Evolutionary conservation across 179 eudicot genomes (phyloP).

Genomic region (Beta lomatogona): DNA sequence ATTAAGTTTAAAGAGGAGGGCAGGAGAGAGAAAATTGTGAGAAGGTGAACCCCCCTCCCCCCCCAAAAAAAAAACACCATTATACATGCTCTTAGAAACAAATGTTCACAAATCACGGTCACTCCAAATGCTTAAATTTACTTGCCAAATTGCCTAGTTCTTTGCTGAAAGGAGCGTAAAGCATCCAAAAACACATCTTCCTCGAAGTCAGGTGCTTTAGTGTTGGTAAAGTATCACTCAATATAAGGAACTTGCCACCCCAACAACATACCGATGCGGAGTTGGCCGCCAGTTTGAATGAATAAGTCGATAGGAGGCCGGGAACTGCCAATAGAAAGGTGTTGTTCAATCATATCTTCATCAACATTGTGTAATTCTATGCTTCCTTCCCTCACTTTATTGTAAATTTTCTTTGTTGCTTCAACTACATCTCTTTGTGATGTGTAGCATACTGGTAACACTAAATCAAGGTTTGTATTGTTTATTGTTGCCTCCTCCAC

Average conservation of each 20-base stretch:
- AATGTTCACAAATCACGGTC: too few species aligned
- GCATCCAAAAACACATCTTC: neutral
- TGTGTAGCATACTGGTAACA: neutral
- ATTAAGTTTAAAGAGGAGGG: too few species aligned
- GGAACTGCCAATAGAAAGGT: neutral
- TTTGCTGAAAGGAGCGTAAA: neutral
- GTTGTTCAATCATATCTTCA: constrained; percentile 3
- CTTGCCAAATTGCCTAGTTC: neutral
- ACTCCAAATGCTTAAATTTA: neutral
- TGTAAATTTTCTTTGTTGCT: constrained; percentile 10
- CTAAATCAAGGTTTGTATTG: neutral
- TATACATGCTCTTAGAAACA: too few species aligned
- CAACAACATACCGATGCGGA: constrained; percentile 4
- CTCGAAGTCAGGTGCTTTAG: constrained; percentile 4
- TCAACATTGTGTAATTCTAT: neutral
- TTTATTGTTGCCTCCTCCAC: constrained; percentile 19
- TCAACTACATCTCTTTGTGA: constrained; percentile 1
- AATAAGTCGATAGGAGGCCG: neutral
- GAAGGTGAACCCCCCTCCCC: too few species aligned
- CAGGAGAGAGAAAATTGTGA: too few species aligned
- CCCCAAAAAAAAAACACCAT: too few species aligned
- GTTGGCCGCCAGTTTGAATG: neutral
- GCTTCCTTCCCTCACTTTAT: constrained; percentile 8
- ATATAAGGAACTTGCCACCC: neutral
- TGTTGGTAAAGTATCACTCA: neutral